Conservation (phyloP, 75 land plant genomes). For the Larix kaempferi region DNA sequence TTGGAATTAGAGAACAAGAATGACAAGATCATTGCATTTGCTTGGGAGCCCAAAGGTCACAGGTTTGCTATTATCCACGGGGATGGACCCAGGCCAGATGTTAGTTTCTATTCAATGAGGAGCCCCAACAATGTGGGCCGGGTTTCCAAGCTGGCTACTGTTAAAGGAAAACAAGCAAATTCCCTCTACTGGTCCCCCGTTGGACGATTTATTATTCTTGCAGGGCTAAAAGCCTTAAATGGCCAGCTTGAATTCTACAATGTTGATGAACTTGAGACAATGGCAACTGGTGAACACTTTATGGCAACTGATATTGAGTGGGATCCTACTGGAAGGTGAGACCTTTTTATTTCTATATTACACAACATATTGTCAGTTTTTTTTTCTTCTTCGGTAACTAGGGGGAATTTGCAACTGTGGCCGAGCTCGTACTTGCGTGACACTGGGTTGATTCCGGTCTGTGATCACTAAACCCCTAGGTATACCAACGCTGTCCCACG, state of each 20-base stretch:
- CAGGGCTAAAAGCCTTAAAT: constrained; percentile 84
- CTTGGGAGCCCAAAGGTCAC: constrained; percentile 98
- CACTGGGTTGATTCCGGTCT: too few relatives aligned
- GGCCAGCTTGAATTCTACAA: constrained; percentile 96
- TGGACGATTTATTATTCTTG: constrained; percentile 81
- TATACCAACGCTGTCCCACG: too few relatives aligned
- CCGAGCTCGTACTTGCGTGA: too few relatives aligned
- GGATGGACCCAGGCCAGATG: constrained; percentile 37
- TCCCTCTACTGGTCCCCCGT: constrained; percentile 95
- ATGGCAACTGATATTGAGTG: constrained; percentile 97
- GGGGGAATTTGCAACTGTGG: too few relatives aligned
- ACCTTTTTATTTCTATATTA: too few relatives aligned
- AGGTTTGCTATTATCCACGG: constrained; percentile 96
- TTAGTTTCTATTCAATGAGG: constrained; percentile 85
- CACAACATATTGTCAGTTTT: too few relatives aligned
- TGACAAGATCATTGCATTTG: constrained; percentile 92
- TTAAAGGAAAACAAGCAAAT: constrained; percentile 90
- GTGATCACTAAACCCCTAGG: too few relatives aligned
- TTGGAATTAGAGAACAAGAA: constrained; percentile 96
- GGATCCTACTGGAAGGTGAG: constrained; percentile 99
- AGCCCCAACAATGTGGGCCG: constrained; percentile 61
- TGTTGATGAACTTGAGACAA: constrained; percentile 93
- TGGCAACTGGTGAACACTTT: constrained; percentile 92
- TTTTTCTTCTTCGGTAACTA: too few relatives aligned
- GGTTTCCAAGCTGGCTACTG: constrained; percentile 80